Evolutionary conservation across 2,329 filamentous ascomycete species (phyloP), one percentile per base, ranked within the genome.

Genomic region (Phyllosticta citribraziliensis): DNA sequence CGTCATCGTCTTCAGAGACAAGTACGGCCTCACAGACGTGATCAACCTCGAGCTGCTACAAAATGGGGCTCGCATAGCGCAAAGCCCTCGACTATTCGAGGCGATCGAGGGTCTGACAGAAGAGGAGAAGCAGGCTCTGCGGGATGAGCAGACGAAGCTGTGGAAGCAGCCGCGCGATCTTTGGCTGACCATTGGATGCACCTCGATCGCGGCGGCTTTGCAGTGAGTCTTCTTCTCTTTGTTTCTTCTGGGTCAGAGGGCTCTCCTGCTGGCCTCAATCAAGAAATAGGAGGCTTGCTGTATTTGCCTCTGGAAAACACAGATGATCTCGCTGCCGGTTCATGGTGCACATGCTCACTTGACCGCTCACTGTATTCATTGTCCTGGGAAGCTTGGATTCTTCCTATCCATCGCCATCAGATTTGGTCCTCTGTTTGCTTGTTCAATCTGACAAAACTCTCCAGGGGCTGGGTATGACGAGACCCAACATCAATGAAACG

Each of bases 31-130:
- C 19, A 72, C 75, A 2, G 81, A 86, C 8, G n/a, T 50, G 20
- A 40, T 61, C 58, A 79, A 87, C 64, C 74, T 84, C 2, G 73
- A 76, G 4, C 69, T 87, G 14, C 78, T 91, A 57, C 79, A 82
- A 57, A 87, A 86, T 67, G 89, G 88, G 27, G 89, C 88, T 2
- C 78, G 93, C 14, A 82, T 91, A 20, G 89, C 89, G 2, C 87
- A 89, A 70, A 84, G 87, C 66, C 88, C 87, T 0, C 75, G 76
- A 5, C 78, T 79, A 25, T 88, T 81, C 69, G 86, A 89, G 62
- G 76, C 80, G 33, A 79, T 91, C 59, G 75, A 82, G 56, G 81
- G 83, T 11, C 79, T 92, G 1, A 75, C 79, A 59, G 79, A 85
- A n/a, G 76, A 78, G 0, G 87, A 88, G 68, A 82, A 85, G 62